phyloP scores from a whole-genome alignment of 2,329 filamentous ascomycete genomes.

The Dothideomycetidae sp. region DNA sequence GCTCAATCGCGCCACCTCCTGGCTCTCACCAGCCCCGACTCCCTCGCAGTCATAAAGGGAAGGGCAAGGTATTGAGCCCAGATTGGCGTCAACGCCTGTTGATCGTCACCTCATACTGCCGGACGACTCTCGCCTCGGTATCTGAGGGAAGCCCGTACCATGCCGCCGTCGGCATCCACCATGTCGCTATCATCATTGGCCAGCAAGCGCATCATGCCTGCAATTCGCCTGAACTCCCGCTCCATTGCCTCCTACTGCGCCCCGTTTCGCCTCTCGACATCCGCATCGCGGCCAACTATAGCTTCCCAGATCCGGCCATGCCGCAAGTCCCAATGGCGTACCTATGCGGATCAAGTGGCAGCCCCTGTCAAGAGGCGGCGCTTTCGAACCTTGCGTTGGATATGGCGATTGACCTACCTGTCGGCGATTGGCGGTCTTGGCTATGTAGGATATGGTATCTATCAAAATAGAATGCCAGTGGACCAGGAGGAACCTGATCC shows the following conservation, averaged over 20 bases:
- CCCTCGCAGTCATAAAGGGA: too few relatives aligned
- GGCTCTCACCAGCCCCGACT: too few relatives aligned
- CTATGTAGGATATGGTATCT: constrained; percentile 69
- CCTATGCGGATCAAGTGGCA: constrained; percentile 19
- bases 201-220: constrained; percentile 1
- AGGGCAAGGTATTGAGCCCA: too few relatives aligned
- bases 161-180: too few relatives aligned
- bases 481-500: constrained; percentile 71
- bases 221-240: not conserved
- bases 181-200: too few relatives aligned
- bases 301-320: constrained; percentile 10
- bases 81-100: too few relatives aligned
- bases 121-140: too few relatives aligned
- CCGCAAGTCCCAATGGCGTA: constrained; percentile 13
- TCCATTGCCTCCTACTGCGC: not conserved
- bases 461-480: constrained; percentile 63
- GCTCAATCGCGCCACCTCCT: too few relatives aligned
- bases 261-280: not conserved
- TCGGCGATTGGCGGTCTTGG: constrained; percentile 54
- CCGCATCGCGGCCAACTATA: constrained; percentile 2
- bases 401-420: constrained; percentile 72
- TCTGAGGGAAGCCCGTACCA: too few relatives aligned
- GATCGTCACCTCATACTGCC: too few relatives aligned
- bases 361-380: constrained; percentile 33
- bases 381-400: constrained; percentile 61